Percentiles rank a stretch among this genome's conserved stretches.
Conservation (phyloP, 2,329 filamentous ascomycete species). For the Trichoderma asperellum region DNA sequence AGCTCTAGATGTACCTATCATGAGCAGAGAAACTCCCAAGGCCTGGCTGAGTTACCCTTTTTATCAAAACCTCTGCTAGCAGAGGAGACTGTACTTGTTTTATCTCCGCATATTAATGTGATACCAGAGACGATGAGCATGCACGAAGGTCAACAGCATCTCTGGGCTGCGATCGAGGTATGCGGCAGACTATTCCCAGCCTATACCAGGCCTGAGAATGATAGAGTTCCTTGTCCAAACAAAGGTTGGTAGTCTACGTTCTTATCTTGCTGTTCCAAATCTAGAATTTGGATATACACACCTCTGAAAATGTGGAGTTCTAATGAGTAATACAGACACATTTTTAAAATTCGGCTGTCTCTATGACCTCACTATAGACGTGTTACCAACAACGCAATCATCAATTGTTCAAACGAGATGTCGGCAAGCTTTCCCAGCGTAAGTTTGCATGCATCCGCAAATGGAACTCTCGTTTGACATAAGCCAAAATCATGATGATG, state of each 20-base stretch:
- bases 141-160: constrained; percentile 38
- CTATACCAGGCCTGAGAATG: background rate
- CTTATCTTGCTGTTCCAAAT: background rate
- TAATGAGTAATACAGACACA: constrained; percentile 36
- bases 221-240: background rate
- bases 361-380: constrained; percentile 52
- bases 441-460: constrained; percentile 28
- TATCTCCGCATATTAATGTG: constrained; percentile 50
- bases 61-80: background rate
- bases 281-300: no score
- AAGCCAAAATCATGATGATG: background rate
- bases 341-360: constrained; percentile 52
- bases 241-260: background rate
- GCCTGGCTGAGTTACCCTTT: background rate
- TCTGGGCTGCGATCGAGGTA: constrained; percentile 58
- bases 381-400: constrained; percentile 48
- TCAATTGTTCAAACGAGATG: constrained; percentile 53
- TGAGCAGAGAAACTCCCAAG: background rate
- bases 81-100: constrained; percentile 34
- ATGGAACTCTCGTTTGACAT: background rate
- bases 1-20: constrained; percentile 22
- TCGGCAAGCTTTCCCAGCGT: constrained; percentile 50
- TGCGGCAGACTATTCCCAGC: constrained; percentile 45
- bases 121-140: constrained; percentile 48
- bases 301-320: background rate